phyloP scores from a whole-genome alignment of 2,329 filamentous ascomycete species.

The Aureobasidium melanogenum region DNA sequence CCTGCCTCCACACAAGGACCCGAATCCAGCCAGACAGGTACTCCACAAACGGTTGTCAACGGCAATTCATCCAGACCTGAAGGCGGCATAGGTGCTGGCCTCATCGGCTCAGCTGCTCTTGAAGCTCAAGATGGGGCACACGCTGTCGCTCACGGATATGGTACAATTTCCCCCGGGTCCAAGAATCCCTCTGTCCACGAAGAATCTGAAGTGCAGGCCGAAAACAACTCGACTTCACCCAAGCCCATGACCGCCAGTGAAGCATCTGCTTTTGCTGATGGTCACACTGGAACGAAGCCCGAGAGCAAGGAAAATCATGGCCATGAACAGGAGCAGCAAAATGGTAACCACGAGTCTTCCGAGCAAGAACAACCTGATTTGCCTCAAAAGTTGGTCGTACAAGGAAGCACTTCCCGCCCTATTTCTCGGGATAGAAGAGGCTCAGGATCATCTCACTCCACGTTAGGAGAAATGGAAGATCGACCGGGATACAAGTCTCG shows the following conservation, averaged over 20 bases:
- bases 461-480: slow-evolving; percentile 20
- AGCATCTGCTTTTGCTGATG: slow-evolving; percentile 13
- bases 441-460: slow-evolving; percentile 12
- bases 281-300: slow-evolving; percentile 4
- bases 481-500: slow-evolving; percentile 19
- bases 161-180: slow-evolving; percentile 27
- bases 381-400: slow-evolving; percentile 10
- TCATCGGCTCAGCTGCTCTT: slow-evolving; percentile 45
- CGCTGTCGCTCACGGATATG: slow-evolving; percentile 42
- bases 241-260: slow-evolving; percentile 14
- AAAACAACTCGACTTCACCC: neutral
- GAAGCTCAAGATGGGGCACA: slow-evolving; percentile 59
- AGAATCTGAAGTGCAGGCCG: neutral
- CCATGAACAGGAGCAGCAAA: neutral
- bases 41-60: slow-evolving; percentile 1
- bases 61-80: slow-evolving; percentile 30
- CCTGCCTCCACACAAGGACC: neutral
- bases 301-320: neutral
- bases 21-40: neutral
- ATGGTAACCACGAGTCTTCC: slow-evolving; percentile 1
- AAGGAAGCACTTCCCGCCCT: slow-evolving; percentile 11
- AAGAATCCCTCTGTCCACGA: neutral
- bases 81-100: slow-evolving; percentile 45
- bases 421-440: slow-evolving; percentile 7
- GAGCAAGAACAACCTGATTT: slow-evolving; percentile 11